phyloP scores from a whole-genome alignment of 2,329 filamentous ascomycete genomes.

The Zalaria sp. region DNA sequence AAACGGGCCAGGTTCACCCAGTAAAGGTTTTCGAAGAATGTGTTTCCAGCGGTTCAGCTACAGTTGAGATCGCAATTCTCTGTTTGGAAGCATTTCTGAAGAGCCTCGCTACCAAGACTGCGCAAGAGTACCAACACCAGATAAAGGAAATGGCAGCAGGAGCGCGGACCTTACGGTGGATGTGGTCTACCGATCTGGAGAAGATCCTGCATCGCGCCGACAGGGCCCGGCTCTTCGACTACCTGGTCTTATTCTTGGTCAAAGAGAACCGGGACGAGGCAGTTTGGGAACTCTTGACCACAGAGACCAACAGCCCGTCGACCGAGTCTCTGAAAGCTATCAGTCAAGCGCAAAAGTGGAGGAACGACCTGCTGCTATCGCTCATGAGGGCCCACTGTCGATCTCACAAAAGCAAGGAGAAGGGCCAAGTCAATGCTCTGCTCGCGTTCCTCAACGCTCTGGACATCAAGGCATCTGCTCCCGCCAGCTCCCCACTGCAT shows the following conservation, averaged over 20 bases:
- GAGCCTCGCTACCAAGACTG: conserved; percentile 7
- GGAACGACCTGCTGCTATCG: not conserved
- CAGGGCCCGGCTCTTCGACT: conserved; percentile 9
- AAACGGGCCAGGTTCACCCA: conserved; percentile 19
- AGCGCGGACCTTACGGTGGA: conserved; percentile 14
- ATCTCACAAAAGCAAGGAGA: not conserved
- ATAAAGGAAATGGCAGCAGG: conserved; percentile 11
- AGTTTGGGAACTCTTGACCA: conserved; percentile 16
- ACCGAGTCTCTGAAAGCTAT: not conserved
- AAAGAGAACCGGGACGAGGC: conserved; percentile 13
- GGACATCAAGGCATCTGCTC: not conserved
- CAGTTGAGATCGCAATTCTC: conserved; percentile 21
- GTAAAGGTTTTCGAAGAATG: conserved; percentile 26
- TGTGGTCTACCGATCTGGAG: conserved; percentile 12
- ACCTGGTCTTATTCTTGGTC: conserved; percentile 12
- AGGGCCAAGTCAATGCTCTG: not conserved
- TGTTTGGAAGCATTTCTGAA: conserved; percentile 21
- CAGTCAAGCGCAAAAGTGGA: not conserved
- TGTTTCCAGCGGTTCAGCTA: conserved; percentile 22
- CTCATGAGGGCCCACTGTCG: conserved; percentile 1
- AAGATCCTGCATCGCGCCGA: conserved; percentile 9
- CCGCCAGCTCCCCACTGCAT: not conserved
- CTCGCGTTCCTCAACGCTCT: not conserved
- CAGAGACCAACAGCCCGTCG: not conserved
- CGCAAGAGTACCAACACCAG: conserved; percentile 5